phyloP scores from a whole-genome alignment of 257 asterid species.

The Primulina eburnea region DNA sequence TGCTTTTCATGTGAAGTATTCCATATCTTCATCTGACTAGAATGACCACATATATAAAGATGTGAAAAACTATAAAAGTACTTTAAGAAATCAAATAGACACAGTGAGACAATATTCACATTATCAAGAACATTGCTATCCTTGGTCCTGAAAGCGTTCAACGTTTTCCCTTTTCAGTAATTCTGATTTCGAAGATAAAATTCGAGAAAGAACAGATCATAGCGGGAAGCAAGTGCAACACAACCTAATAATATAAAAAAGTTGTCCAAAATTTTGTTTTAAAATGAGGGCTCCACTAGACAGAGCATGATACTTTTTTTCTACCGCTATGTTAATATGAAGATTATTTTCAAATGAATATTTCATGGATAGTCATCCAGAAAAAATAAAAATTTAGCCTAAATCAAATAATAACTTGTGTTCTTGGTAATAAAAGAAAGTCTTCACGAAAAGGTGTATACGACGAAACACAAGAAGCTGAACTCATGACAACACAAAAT shows the following conservation, averaged over 20 bases:
- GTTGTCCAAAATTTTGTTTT: conserved; percentile 1
- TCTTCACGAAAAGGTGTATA: neutral
- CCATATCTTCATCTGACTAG: conserved; percentile 97
- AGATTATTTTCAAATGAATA: neutral
- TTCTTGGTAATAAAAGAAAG: too few species aligned
- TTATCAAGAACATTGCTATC: conserved; percentile 7
- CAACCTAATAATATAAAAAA: neutral
- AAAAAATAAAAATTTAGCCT: too few species aligned
- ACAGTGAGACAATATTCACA: neutral
- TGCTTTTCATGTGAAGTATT: conserved; percentile 86
- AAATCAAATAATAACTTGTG: too few species aligned
- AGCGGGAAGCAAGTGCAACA: neutral
- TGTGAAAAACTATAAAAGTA: conserved; percentile 1
- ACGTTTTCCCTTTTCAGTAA: conserved; percentile 12
- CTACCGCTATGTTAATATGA: neutral
- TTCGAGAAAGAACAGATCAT: conserved; percentile 13
- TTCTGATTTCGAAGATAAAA: conserved; percentile 6
- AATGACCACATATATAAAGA: conserved; percentile 27
- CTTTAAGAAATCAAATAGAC: conserved; percentile 3
- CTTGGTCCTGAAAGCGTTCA: neutral
- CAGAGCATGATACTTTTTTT: too few species aligned
- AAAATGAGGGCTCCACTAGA: neutral
- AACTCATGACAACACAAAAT: conserved; percentile 5
- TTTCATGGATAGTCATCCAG: neutral
- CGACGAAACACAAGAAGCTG: conserved; percentile 10